These are phyloP conservation scores for Pestalotiopsis sp. DNA, from an alignment of 2,329 filamentous ascomycete species.

Conservation along the genomic window DNA sequence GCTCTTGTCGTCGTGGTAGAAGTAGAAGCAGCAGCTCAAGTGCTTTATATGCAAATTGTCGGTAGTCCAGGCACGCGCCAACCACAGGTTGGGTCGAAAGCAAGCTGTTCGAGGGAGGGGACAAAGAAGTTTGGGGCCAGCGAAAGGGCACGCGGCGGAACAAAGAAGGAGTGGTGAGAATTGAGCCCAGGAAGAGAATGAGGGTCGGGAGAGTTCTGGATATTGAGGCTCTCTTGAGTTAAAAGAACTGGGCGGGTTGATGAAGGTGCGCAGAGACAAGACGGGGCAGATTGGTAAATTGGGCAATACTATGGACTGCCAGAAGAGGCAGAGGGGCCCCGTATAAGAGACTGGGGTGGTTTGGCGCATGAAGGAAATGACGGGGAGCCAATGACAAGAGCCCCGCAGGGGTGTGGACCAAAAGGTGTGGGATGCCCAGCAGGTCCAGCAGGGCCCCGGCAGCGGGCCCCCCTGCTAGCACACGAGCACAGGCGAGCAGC, in stretches of 20 bases:
- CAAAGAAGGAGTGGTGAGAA: not conserved
- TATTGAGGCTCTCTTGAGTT: slow-evolving; percentile 10
- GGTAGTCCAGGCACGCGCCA: not conserved
- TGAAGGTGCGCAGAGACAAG: slow-evolving; percentile 7
- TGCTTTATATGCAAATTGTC: not conserved
- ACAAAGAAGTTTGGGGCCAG: not conserved
- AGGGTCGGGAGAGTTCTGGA: slow-evolving; percentile 1
- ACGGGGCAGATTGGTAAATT: not conserved
- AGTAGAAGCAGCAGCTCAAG: not conserved
- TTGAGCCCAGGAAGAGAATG: slow-evolving; percentile 3
- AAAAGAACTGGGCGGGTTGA: not conserved
- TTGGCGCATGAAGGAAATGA: slow-evolving; percentile 11
- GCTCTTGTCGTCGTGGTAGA: not conserved
- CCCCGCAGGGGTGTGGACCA: not conserved
- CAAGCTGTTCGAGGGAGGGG: not conserved
- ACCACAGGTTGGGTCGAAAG: slow-evolving; percentile 1
- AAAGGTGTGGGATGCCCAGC: not conserved
- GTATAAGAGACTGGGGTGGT: slow-evolving; percentile 10
- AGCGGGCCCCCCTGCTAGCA: not conserved
- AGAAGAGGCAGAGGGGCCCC: slow-evolving; percentile 5
- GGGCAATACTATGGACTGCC: slow-evolving; percentile 2
- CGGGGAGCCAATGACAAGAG: slow-evolving; percentile 11
- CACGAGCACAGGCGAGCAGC: not conserved
- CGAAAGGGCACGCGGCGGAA: not conserved
- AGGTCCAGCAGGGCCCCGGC: not conserved